Base-by-base conservation (phyloP, 148 eudicot species). In the Rhododendron mucronatum region DNA sequence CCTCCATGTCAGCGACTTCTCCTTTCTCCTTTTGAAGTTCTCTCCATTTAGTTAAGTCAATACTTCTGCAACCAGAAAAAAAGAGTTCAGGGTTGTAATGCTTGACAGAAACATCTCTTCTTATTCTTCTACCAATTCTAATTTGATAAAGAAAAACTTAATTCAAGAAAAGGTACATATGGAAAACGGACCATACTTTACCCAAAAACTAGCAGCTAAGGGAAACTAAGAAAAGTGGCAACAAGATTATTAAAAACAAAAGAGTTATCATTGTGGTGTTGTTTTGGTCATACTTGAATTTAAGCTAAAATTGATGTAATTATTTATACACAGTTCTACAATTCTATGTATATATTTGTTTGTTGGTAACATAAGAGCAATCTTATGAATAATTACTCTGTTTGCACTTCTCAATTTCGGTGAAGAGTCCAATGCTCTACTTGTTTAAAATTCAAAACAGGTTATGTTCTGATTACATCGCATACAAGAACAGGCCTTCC, bases 21-120 rank as follows among this genome's bases (percentile, higher is more conserved):
- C 98, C 98, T 87, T 92, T 88, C 87, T 91, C 90, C 83, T 85
- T 89, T 87, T 79, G 91, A 80, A 91, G 93, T 73, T 95, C 98
- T 90, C 94, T 95, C 99, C 99, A 97, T 23, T 80, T 89, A 30
- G 95, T 89, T 87, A 97, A 93, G 89, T 97, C 99, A 84, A 95
- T 74, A 37, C 45, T 18, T 20, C 78, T 74, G 78, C 23, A 74
- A 74, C 78, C 78, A 74, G 45, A 41, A 41, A 35, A 15, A 74
- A 74, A 37, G 21, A 18, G 45, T 74, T 74, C 30, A 30, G 76
- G 37, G 16, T 30, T 30, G 30, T 71, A 71, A 30, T 30, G 16
- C 76, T 71, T 71, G 76, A 28, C 37, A 30, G 37, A 71, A 11
- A 71, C 2, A 28, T 74, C 44, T 37, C 37, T 74, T 16, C 45